These are phyloP conservation scores for Fusarium sp. DNA, from an alignment of 2,329 filamentous ascomycete species.

Conservation along the genomic window DNA sequence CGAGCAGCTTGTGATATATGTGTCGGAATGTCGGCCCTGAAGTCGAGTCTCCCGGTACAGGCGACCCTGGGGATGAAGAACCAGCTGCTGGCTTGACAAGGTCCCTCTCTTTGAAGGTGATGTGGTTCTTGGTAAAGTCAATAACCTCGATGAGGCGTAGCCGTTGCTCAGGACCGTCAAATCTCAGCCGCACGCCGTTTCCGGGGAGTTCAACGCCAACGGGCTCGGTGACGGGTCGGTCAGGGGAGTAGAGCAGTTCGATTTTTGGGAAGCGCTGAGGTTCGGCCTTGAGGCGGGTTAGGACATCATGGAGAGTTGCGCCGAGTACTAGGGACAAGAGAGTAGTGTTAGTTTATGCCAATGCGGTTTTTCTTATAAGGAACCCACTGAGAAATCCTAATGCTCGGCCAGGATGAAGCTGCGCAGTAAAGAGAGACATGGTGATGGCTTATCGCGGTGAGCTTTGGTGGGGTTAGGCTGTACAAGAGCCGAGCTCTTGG, in stretches of 20 bases:
- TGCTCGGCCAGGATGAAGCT: conserved; percentile 72
- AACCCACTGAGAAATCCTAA: conserved; percentile 66
- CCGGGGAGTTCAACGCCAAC: conserved; percentile 79
- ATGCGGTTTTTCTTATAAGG: not conserved
- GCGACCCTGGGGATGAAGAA: conserved; percentile 48
- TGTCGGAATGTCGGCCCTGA: conserved; percentile 82
- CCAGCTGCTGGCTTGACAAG: conserved; percentile 71
- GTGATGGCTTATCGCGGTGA: conserved; percentile 32
- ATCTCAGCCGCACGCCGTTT: conserved; percentile 89
- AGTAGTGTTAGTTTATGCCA: not conserved
- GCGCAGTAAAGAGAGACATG: conserved; percentile 64
- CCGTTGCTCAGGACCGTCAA: conserved; percentile 92
- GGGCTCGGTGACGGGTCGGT: conserved; percentile 76
- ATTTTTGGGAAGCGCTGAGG: conserved; percentile 83
- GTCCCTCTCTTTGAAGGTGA: conserved; percentile 83
- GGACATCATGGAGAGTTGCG: conserved; percentile 87
- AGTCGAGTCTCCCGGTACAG: conserved; percentile 47
- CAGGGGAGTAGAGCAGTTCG: conserved; percentile 81
- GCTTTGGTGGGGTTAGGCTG: conserved; percentile 37
- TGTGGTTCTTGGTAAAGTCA: conserved; percentile 85
- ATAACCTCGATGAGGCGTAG: conserved; percentile 89
- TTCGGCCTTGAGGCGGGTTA: conserved; percentile 88
- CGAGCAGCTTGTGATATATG: conserved; percentile 92
- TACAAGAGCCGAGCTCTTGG: conserved; percentile 30
- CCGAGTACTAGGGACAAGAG: conserved; percentile 73